Base-by-base conservation (phyloP, 495 filamentous ascomycete genomes). In the Neurospora sp. region DNA sequence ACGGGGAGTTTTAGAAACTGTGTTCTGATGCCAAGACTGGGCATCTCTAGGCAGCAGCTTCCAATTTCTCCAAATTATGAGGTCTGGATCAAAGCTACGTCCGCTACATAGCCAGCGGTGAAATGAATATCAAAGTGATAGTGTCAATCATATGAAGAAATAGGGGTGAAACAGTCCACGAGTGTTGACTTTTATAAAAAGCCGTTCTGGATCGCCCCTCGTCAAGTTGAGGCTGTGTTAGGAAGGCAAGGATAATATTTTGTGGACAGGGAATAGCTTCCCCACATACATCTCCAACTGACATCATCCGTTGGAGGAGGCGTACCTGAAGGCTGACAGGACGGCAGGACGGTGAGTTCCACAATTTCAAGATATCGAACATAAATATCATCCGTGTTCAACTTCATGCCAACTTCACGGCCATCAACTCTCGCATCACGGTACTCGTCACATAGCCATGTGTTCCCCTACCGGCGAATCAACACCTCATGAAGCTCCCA, bases 401-500 rank as follows among this genome's bases (percentile, higher is more conserved):
- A 11, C 68, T 3, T 59, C 12, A 4, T 35, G 2, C 5, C 37
- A 46, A 5, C 14, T 66, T 66, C 0, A 31, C 53, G 14, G 6
- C 53, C 5, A 61, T 9, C 27, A 35, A 9, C 5, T 35, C 6
- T 16, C 3, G 27, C 6, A 61, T 31, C 22, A 3, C 22, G 22
- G 22, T 8, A 18, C 27, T 61, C 53, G 12, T 31, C 53, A 7
- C 22, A 31, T 7, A 66, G 40, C 44, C 53, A 78, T 78, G 76
- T 78, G 76, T 70, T 68, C 37, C 7, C 73, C 69, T 12, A 75
- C 73, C 35, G 72, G 61, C 18, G 42, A 69, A 1, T 66, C 74
- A 46, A 42, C 46, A 5, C 44, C 35, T 31, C 35, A 71, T 3
- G 69, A 38, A 37, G n/a, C 14, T 68, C 53, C 27, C 27, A 66